Evolutionary conservation across 305 asterid genomes (phyloP).

Genomic region (Plantago lanceolata): DNA sequence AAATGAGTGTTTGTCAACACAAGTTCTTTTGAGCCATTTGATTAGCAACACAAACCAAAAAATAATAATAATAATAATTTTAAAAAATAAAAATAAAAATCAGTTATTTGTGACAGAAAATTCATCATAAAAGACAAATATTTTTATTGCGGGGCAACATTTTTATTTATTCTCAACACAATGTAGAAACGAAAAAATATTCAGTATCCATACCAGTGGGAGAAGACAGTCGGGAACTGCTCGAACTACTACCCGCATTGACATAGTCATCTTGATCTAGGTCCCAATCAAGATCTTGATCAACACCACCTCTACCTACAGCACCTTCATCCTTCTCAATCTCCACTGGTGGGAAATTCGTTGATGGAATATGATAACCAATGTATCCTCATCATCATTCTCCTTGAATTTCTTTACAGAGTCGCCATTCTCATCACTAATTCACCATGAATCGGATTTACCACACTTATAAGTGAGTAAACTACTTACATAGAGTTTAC

Average conservation of each 20-base stretch:
- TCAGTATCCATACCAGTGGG: slow-evolving; percentile 75
- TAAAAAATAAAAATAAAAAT: too few species aligned
- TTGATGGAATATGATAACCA: slow-evolving; percentile 82
- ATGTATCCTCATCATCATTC: slow-evolving; percentile 88
- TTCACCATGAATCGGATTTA: slow-evolving; percentile 30
- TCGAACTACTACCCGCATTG: slow-evolving; percentile 66
- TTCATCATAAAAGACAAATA: too few species aligned
- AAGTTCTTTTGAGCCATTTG: too few species aligned
- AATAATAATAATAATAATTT: too few species aligned
- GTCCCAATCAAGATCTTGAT: slow-evolving; percentile 13
- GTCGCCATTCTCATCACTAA: slow-evolving; percentile 59
- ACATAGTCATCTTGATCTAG: slow-evolving; percentile 25
- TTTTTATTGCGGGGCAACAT: slow-evolving; percentile 22
- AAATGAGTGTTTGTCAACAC: too few species aligned
- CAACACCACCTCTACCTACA: slow-evolving; percentile 27
- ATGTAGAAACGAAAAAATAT: slow-evolving; percentile 47
- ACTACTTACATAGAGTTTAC: background rate
- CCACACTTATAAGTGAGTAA: background rate
- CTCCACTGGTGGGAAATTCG: slow-evolving; percentile 81
- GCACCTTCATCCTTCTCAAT: slow-evolving; percentile 86
- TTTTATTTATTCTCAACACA: slow-evolving; percentile 34
- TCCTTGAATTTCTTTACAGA: slow-evolving; percentile 51
- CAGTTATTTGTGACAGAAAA: too few species aligned
- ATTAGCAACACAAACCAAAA: too few species aligned
- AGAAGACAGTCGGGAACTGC: slow-evolving; percentile 81